Base-by-base conservation (phyloP, 2,329 filamentous ascomycete species). In the Fusarium sambucinum region DNA sequence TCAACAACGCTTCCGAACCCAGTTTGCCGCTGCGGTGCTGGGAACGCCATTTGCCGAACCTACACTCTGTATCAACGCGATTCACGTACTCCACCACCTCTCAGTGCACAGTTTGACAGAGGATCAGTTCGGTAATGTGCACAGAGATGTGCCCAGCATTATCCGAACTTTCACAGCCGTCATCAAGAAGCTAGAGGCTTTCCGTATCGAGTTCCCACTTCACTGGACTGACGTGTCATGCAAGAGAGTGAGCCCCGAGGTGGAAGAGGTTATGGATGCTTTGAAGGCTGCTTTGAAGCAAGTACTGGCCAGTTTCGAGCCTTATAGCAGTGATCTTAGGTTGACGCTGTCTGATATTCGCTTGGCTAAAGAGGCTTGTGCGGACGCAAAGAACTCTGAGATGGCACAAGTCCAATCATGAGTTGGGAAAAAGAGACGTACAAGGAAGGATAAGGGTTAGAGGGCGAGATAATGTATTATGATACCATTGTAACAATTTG, bases 101-200 rank as follows among this genome's bases (percentile, higher is more conserved):
- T 87, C 92, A 1, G 86, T 93, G 6, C 86, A 87, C 65, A 95
- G 92, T 77, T 80, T 97, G 55, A 82, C 83, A 5, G 94, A 98
- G 78, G 95, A 98, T 76, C 86, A 86, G 46, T 96, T 89, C 75
- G 95, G 95, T 16, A 92, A 92, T 71, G 95, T 96, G n/a, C 91
- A 96, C 69, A 85, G 89, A 42, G 92, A 96, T 68, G 89, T 98
- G 3, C 88, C 92, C 1, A 81, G 80, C 48, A 90, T 97, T 58
- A 87, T 97, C 51, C 87, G 90, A 46, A 87, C 89, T 2, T 87
- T 96, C 63, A 94, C 92, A 1, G 72, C 77, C 1, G 89, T 92
- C 1, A 89, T 94, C 57, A 85, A 82, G 55, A 88, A 88, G 69
- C 81, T 97, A 5, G 90, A 97, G 73, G 80, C 76, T 2, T 93